Base-by-base conservation (phyloP, 345 rosid genomes). In the Heritiera fomes region DNA sequence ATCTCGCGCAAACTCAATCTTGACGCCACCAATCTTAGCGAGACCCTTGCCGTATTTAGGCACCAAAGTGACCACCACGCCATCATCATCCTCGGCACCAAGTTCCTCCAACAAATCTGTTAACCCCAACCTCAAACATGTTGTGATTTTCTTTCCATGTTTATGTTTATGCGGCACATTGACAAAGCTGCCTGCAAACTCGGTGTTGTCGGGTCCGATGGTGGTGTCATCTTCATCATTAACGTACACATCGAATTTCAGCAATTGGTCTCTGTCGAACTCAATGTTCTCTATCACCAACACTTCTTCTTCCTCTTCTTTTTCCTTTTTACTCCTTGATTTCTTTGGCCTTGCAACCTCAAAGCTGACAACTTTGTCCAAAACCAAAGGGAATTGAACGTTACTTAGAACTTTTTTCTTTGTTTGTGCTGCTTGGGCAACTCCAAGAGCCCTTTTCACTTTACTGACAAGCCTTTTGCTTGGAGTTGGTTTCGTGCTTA, bases 111-210 rank as follows among this genome's bases (percentile, higher is more conserved):
- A 55, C 86, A 86, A 70, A 62, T 88, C 90, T 0, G 88, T 86
- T 0, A 90, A 60, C 62, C 87, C 91, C 17, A 90, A 40, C 75
- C 83, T 82, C 79, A 87, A 66, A 18, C 56, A 1, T 12, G 93
- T 90, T 45, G 53, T 81, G 67, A 64, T 79, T 75, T 82, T 87
- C 85, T 81, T 88, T 62, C 79, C 81, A 50, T 81, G 88, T 62
- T 82, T 88, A 52, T 84, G 87, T 76, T 61, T 84, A 38, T 87
- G 93, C 0, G 90, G 90, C 59, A 91, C 86, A 46, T 83, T 89
- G 82, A 84, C 89, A 58, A 86, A 91, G 68, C 91, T 87, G 28
- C 94, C 94, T 0, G 92, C 92, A 49, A 85, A 91, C 85, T 87
- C 92, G 0, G 85, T 81, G 20, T 88, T 81, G 14, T 58, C 82